phyloP scores from a whole-genome alignment of 768 basidiomycete species.

The Phlegmacium glaucopus region DNA sequence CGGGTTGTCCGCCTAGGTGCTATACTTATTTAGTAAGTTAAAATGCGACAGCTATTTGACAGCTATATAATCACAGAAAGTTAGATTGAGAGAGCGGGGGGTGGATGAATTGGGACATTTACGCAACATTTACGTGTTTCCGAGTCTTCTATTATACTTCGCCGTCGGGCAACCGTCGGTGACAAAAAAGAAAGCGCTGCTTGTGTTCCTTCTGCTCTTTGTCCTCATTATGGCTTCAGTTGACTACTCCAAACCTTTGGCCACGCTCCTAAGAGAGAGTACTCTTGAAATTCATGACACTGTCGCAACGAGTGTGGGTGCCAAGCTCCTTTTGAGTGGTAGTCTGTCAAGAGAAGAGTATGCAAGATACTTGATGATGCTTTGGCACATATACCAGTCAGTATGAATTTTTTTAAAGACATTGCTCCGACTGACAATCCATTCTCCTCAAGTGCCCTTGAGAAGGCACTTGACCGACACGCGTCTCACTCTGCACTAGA shows the following conservation, averaged over 20 bases:
- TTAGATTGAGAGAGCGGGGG: too few species aligned
- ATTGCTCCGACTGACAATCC: background rate
- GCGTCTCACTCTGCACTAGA: constrained; percentile 59
- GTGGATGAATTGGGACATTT: too few species aligned
- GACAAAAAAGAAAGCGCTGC: too few species aligned
- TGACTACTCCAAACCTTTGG: constrained; percentile 41
- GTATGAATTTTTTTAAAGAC: constrained; percentile 20
- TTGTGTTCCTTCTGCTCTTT: constrained; percentile 28
- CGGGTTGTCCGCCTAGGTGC: too few species aligned
- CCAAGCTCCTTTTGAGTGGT: constrained; percentile 54
- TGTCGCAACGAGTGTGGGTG: constrained; percentile 56
- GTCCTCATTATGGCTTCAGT: constrained; percentile 22
- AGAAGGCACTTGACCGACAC: constrained; percentile 55
- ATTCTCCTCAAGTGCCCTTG: constrained; percentile 42
- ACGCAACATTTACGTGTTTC: too few species aligned
- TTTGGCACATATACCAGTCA: constrained; percentile 79
- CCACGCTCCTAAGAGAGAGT: constrained; percentile 44
- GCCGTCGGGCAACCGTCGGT: too few species aligned
- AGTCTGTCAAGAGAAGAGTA: constrained; percentile 63
- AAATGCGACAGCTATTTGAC: too few species aligned
- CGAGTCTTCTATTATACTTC: too few species aligned
- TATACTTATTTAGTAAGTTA: too few species aligned
- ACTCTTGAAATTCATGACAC: constrained; percentile 53
- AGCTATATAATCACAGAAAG: too few species aligned
- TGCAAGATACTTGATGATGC: constrained; percentile 66